Evolutionary conservation across 805 yeast genomes (phyloP), one percentile per base, ranked within the genome.

Genomic region (Saccharomycopsis vini): DNA sequence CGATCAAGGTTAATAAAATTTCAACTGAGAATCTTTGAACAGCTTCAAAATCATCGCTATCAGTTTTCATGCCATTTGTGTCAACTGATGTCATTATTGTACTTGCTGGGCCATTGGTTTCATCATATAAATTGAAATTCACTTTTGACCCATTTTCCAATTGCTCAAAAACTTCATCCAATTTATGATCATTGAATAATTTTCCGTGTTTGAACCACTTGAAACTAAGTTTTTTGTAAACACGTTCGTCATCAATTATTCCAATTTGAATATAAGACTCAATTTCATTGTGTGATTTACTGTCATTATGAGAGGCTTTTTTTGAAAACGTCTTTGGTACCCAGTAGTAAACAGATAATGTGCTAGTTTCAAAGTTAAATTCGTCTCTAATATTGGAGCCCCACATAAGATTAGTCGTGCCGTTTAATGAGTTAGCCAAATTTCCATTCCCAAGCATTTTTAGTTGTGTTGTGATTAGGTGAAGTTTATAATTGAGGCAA

Each of bases 361-460:
- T 22, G 18, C 43, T 44, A 31, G 31, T 38, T 33, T 49, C 47
- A 5, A 46, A 40, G 19, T 19, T 20, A 23, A 46, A 41, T 5
- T 35, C 18, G 28, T 19, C 40, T 19, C 33, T 36, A 12, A 49
- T 28, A 35, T 44, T 46, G 3, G 47, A 29, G 21, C 52, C 52
- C 52, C 52, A 49, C 13, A 44, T 49, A n/a, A 46, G 30, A 28
- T 38, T 42, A 31, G 43, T 46, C 13, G 46, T 32, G 21, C 48
- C 51, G 29, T 42, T 45, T 3, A 37, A 31, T 6, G 44, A 6
- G n/a, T 16, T 41, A 19, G 13, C 39, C 12, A 39, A 35, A 15
- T 30, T 42, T 5, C 46, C 49, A 22, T 40, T 45, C 15, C 40
- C 39, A 10, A 49, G 31, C 20, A 26, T 34, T 21, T 39, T 40